These are phyloP conservation scores for Sphenostylis stenocarpa DNA, from an alignment of 306 rosid genomes.

Conservation along the genomic window DNA sequence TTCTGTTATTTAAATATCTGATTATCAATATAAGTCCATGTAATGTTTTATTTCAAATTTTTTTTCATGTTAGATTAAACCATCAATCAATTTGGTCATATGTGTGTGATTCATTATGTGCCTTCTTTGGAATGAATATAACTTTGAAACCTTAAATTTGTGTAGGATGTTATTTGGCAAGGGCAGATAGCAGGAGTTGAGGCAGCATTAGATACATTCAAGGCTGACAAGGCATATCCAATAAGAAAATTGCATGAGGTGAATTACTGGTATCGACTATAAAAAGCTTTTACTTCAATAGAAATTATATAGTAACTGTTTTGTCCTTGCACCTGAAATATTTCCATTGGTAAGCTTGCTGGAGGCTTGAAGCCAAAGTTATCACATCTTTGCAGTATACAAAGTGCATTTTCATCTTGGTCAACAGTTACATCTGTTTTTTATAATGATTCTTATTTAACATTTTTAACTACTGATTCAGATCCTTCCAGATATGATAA, in stretches of 20 bases:
- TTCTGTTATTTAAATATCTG: not conserved
- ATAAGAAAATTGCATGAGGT: conserved; percentile 72
- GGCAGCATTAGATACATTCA: conserved; percentile 75
- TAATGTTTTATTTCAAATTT: conserved; percentile 26
- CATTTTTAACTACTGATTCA: conserved; percentile 52
- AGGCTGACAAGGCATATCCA: conserved; percentile 84
- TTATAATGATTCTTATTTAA: conserved; percentile 25
- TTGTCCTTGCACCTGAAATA: conserved; percentile 14
- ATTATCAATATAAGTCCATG: conserved; percentile 15
- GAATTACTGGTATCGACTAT: conserved; percentile 30
- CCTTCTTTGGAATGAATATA: conserved; percentile 25
- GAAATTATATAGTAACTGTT: conserved; percentile 22
- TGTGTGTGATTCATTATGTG: not conserved
- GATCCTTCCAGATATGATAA: conserved; percentile 83
- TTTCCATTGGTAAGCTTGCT: conserved; percentile 27
- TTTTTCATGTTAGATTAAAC: conserved; percentile 20
- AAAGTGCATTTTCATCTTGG: not conserved
- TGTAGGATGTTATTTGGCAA: conserved; percentile 92
- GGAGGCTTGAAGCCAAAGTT: conserved; percentile 20
- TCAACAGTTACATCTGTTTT: conserved; percentile 9
- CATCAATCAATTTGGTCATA: not conserved
- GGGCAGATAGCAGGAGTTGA: conserved; percentile 81
- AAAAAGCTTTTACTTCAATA: not conserved
- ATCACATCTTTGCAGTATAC: not conserved
- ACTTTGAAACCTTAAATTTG: conserved; percentile 21